These are phyloP conservation scores for Pyrrhoderma noxium DNA, from an alignment of 1,284 basidiomycete species.

Conservation along the genomic window DNA sequence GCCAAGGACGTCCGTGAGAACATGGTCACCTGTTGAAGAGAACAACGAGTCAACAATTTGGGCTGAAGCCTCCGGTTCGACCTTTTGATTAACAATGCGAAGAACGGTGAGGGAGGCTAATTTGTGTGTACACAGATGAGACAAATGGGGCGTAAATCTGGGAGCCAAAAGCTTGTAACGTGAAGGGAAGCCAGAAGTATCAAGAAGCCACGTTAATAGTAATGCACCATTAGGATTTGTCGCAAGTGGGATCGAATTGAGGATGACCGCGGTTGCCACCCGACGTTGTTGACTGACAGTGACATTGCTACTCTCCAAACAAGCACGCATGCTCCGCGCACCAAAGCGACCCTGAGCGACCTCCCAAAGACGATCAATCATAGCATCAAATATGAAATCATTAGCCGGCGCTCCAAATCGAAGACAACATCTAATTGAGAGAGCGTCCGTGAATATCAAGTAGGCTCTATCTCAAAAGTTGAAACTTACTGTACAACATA, in stretches of 20 bases:
- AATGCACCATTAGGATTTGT: slow-evolving; percentile 97
- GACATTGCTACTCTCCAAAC: slow-evolving; percentile 85
- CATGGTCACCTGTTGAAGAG: slow-evolving; percentile 77
- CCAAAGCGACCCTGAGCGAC: slow-evolving; percentile 95
- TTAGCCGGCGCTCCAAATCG: slow-evolving; percentile 85
- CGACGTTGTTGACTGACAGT: slow-evolving; percentile 87
- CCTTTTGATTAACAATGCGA: slow-evolving; percentile 88
- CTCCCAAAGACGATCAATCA: slow-evolving; percentile 98
- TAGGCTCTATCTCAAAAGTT: neutral
- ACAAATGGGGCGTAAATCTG: slow-evolving; percentile 92
- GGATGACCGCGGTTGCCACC: slow-evolving; percentile 87
- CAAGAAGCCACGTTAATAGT: slow-evolving; percentile 93
- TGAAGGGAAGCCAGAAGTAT: slow-evolving; percentile 88
- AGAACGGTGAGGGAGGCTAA: slow-evolving; percentile 91
- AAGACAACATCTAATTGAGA: slow-evolving; percentile 66
- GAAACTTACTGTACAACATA: slow-evolving; percentile 87
- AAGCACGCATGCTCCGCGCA: slow-evolving; percentile 95
- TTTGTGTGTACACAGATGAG: slow-evolving; percentile 97
- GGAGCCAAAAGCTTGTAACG: slow-evolving; percentile 90
- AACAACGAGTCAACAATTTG: slow-evolving; percentile 83
- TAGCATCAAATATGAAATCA: slow-evolving; percentile 97
- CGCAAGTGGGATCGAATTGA: slow-evolving; percentile 96
- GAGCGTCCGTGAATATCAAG: slow-evolving; percentile 2
- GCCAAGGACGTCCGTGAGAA: slow-evolving; percentile 87
- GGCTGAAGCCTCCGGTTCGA: slow-evolving; percentile 75